Base-by-base conservation (phyloP, 805 yeast genomes). In the Wilhelminamyces savonicus region DNA sequence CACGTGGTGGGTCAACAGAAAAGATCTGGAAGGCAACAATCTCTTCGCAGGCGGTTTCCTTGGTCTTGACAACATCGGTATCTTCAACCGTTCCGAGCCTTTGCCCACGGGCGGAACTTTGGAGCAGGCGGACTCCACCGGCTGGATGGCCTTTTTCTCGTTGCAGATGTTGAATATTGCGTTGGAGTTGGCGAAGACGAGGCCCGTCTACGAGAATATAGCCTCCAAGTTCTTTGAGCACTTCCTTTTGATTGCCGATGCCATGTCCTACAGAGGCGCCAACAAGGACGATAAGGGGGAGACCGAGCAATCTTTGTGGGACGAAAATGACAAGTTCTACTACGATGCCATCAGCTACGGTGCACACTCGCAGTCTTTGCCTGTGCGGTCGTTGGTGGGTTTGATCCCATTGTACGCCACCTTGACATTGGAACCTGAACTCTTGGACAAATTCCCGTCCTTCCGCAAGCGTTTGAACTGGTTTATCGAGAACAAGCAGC, bases 1-100 rank as follows among this genome's bases (percentile, higher is more conserved):
- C 58, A 85, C 96, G 14, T 87, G 97, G 97, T 87, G 97, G 97
- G 95, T 88, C 35, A 87, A 88, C 58, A 69, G 94, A 48, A 87
- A 87, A 52, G 96, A 87, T 58, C 56, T 69, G 3, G 81, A 78
- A 39, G 96, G 96, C 39, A 81, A 82, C 48, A 87, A 87, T 44
- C 82, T 88, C 16, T 87, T 88, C 51, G 94, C 84, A 59, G 97
- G 97, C 38, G 97, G 97, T 0, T 87, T 87, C 56, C 67, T 87
- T 35, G 97, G 97, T 6, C 66, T 87, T 35, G 97, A 87, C 60
- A 87, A 87, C 57, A 87, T 87, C 57, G 95, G 96, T 42, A 70
- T 87, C 37, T 87, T 87, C 63, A 87, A 87, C 56, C 72, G 97
- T 53, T 82, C 94, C 5, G 97, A 87, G 62, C 92, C 94, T 1